Conservation (phyloP, 2,329 filamentous ascomycete species). For the Akanthomyces uredinophilus region DNA sequence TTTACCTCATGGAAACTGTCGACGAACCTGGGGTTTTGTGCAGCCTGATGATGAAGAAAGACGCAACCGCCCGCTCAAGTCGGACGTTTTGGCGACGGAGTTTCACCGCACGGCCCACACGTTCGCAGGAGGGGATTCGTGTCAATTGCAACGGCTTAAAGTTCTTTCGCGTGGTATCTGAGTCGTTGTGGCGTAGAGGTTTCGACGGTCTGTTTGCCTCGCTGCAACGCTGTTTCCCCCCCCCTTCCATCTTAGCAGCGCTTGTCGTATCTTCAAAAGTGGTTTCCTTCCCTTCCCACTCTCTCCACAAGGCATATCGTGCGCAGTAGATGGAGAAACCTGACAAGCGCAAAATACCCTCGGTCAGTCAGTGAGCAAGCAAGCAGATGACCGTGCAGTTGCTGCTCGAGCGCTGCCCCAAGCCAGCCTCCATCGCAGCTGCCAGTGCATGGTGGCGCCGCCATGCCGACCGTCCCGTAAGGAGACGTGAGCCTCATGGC, state of each 20-base stretch:
- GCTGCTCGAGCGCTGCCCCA: not conserved
- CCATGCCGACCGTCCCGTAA: constrained; percentile 4
- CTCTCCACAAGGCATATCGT: constrained; percentile 5
- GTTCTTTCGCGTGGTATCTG: not conserved
- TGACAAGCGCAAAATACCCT: not conserved
- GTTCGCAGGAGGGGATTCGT: not conserved
- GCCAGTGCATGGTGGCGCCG: constrained; percentile 4
- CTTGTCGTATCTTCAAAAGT: constrained; percentile 7
- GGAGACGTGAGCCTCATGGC: not conserved
- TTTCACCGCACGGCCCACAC: not conserved
- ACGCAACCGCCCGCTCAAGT: too few relatives aligned
- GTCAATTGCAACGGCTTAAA: not conserved
- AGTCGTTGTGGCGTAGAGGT: not conserved
- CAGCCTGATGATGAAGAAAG: not conserved
- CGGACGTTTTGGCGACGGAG: not conserved
- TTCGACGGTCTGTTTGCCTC: not conserved
- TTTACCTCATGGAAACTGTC: constrained; percentile 9
- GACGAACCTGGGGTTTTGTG: not conserved
- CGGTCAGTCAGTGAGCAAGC: not conserved
- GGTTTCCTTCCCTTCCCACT: not conserved
- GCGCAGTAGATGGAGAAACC: not conserved
- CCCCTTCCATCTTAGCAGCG: not conserved
- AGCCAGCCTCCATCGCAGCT: too few relatives aligned
- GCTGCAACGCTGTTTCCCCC: not conserved
- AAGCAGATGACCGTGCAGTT: not conserved